Percentiles rank a stretch among this genome's conserved stretches.
phyloP scores from a whole-genome alignment of 768 basidiomycete genomes.

The Leccinum pellstonianum region DNA sequence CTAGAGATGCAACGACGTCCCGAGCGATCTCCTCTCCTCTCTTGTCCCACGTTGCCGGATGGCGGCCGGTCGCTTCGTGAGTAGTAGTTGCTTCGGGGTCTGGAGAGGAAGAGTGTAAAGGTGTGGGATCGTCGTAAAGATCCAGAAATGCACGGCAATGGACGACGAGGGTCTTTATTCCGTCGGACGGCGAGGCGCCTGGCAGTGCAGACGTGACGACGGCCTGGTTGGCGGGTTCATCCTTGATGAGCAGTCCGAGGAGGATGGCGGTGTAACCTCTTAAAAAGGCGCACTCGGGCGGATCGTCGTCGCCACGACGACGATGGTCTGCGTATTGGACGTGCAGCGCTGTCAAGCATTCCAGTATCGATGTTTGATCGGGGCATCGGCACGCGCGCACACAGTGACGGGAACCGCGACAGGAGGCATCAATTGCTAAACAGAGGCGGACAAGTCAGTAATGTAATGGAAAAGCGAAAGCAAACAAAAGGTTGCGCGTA shows the following conservation, averaged over 20 bases:
- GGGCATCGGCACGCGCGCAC: conserved; percentile 53
- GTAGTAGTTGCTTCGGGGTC: conserved; percentile 10
- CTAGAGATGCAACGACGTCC: conserved; percentile 55
- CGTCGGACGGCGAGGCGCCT: conserved; percentile 30
- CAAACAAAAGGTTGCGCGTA: conserved; percentile 31
- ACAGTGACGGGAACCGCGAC: conserved; percentile 50
- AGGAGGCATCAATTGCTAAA: conserved; percentile 52
- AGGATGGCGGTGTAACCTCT: conserved; percentile 75
- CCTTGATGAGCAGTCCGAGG: conserved; percentile 51
- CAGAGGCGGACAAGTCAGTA: background rate
- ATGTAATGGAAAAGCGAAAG: background rate
- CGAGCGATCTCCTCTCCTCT: conserved; percentile 44
- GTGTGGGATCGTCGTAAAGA: conserved; percentile 39
- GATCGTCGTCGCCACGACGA: conserved; percentile 5
- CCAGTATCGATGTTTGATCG: conserved; percentile 42
- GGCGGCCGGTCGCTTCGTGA: conserved; percentile 3
- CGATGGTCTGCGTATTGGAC: conserved; percentile 30
- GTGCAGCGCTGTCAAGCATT: conserved; percentile 53
- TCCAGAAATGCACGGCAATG: conserved; percentile 41
- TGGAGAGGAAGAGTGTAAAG: conserved; percentile 24
- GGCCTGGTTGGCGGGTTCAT: conserved; percentile 32
- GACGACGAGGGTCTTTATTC: conserved; percentile 34
- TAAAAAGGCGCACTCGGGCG: conserved; percentile 51
- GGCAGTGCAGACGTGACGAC: conserved; percentile 37
- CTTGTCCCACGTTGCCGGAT: conserved; percentile 22